Evolutionary conservation across 1,284 basidiomycete genomes (phyloP).

Genomic region (Pascua sp.): DNA sequence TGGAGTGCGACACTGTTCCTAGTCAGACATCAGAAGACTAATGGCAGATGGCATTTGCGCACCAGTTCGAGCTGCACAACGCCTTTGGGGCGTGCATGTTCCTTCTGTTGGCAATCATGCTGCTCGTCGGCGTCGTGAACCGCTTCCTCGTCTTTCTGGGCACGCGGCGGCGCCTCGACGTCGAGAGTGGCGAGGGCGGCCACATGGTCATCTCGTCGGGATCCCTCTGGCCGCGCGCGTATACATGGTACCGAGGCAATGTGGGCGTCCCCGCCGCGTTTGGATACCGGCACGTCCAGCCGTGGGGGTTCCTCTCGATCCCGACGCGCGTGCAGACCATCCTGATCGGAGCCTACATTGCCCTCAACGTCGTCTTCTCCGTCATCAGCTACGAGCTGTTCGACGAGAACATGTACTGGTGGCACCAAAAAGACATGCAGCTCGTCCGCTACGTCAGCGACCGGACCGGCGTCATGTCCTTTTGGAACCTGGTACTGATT

Average conservation of each 20-base stretch:
- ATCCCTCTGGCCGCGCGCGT: neutral
- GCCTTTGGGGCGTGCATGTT: slow-evolving; percentile 26
- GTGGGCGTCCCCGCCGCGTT: neutral
- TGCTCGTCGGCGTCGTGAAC: slow-evolving; percentile 20
- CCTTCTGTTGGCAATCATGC: slow-evolving; percentile 16
- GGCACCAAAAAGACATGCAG: slow-evolving; percentile 7
- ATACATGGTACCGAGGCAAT: neutral
- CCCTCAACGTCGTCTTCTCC: slow-evolving; percentile 35
- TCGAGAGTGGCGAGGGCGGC: neutral
- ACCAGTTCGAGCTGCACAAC: slow-evolving; percentile 19
- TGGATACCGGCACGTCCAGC: slow-evolving; percentile 21
- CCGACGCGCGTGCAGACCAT: slow-evolving; percentile 26
- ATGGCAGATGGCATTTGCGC: neutral
- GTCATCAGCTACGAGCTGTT: slow-evolving; percentile 57
- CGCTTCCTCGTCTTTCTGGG: slow-evolving; percentile 1
- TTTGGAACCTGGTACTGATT: slow-evolving; percentile 28
- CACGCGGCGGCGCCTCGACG: neutral
- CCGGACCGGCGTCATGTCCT: slow-evolving; percentile 28
- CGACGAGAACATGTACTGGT: slow-evolving; percentile 27
- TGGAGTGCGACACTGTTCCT: too few relatives aligned
- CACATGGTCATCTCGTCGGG: neutral
- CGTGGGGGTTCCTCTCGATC: slow-evolving; percentile 16
- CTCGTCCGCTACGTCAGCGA: slow-evolving; percentile 23
- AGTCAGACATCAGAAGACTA: neutral
- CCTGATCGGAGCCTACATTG: slow-evolving; percentile 25